Evolutionary conservation across 2,329 filamentous ascomycete genomes (phyloP).

Genomic region (Elsinoe arachidis): DNA sequence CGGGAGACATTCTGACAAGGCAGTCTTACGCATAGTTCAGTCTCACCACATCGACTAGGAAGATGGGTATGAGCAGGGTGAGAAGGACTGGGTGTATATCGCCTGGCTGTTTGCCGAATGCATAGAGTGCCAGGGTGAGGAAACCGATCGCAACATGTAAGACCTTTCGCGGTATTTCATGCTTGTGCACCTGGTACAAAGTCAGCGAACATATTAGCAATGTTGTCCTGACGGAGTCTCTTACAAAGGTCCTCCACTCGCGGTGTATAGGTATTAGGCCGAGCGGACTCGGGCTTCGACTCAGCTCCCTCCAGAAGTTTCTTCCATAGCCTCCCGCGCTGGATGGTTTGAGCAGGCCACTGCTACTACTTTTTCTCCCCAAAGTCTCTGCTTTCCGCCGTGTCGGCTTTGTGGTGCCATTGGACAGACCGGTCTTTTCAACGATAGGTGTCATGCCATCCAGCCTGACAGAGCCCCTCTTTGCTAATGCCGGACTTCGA

Average conservation of each 20-base stretch:
- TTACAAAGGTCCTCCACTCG: constrained; percentile 78
- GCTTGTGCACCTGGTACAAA: constrained; percentile 58
- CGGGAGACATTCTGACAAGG: too few species aligned
- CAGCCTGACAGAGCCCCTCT: constrained; percentile 28
- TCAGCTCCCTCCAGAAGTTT: constrained; percentile 79
- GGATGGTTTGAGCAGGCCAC: constrained; percentile 62
- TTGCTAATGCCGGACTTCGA: constrained; percentile 52
- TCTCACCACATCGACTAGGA: constrained; percentile 69
- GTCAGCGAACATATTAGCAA: neutral
- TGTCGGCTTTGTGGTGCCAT: constrained; percentile 14
- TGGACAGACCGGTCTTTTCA: constrained; percentile 14
- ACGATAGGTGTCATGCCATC: constrained; percentile 47
- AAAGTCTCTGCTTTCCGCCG: constrained; percentile 32
- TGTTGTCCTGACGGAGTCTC: neutral
- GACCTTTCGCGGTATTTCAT: constrained; percentile 89
- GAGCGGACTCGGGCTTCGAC: constrained; percentile 82
- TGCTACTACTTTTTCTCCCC: constrained; percentile 38
- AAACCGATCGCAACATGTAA: constrained; percentile 97
- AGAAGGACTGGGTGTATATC: constrained; percentile 80
- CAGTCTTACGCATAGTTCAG: constrained; percentile 56
- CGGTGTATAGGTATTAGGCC: constrained; percentile 92
- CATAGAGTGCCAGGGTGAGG: constrained; percentile 79
- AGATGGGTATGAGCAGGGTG: constrained; percentile 71
- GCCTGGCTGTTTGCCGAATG: constrained; percentile 64
- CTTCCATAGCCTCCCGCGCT: constrained; percentile 57